Conservation (phyloP, 345 rosid genomes). For the rapeseed (Brassica napus) region DNA sequence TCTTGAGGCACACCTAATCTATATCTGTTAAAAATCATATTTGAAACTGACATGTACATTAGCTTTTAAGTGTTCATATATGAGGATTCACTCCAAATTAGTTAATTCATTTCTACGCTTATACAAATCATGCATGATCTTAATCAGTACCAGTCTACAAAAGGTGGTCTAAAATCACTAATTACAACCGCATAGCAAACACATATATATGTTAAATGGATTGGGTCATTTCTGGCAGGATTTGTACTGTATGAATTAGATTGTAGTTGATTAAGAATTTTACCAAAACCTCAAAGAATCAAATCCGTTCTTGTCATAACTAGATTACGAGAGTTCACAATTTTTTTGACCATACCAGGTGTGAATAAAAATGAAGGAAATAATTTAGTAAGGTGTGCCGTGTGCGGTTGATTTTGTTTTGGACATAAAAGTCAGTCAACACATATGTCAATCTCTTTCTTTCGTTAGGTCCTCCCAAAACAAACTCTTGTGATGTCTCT, state of each 20-base stretch:
- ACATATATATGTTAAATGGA: background rate
- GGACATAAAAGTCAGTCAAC: conserved; percentile 20
- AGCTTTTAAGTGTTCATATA: background rate
- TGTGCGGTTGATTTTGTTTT: conserved; percentile 27
- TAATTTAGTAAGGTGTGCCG: conserved; percentile 6
- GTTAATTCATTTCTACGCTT: background rate
- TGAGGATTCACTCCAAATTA: background rate
- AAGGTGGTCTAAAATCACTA: background rate
- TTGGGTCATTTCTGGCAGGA: background rate
- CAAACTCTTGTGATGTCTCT: conserved; percentile 17
- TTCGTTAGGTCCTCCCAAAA: conserved; percentile 16
- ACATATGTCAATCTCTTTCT: conserved; percentile 33
- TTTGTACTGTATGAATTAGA: background rate
- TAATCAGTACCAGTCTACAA: background rate
- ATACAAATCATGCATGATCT: background rate
- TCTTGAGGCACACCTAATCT: too few species aligned
- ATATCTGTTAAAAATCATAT: too few species aligned
- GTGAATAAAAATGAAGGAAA: background rate
- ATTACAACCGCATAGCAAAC: background rate
- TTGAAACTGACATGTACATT: too few species aligned
- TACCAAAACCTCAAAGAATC: background rate
- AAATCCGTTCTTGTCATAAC: background rate
- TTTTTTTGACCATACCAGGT: background rate
- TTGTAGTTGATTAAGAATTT: background rate
- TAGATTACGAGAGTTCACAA: too few species aligned